Base-by-base conservation (phyloP, 2,329 filamentous ascomycete genomes). In the Didymella glomerata region DNA sequence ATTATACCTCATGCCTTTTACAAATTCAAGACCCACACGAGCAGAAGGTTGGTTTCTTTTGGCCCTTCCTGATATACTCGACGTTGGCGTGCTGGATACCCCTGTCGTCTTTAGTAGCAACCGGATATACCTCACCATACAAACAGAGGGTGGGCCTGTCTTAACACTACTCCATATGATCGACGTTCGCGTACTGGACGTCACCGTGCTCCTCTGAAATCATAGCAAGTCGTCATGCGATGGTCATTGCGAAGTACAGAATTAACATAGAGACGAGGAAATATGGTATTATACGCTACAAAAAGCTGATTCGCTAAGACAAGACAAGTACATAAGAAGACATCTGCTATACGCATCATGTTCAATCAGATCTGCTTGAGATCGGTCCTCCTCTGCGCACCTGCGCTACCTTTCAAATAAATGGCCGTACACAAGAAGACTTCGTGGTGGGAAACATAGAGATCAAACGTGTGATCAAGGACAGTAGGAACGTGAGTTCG, bases 381-480 rank as follows among this genome's bases (percentile, higher is more conserved):
- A 36, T 49, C 10, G 4, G n/a, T 58, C 49, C 55, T 48, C 55
- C 45, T 13, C 49, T 47, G 55, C 49, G 55, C 55, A 30, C 48
- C 44, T 8, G 51, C 55, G 55, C 55, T 45, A 45, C 44, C 49
- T 18, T 18, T 40, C 18, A 40, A 18, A 36, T 9, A 14, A 38
- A 46, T 47, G 59, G 59, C 54, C 59, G 59, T 60, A 63, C 56
- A 61, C 42, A 61, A 60, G 54, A 57, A 59, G 41, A 61, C 40
- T 49, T 60, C 56, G 61, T 57, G 57, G 46, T 52, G 18, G 27
- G 32, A 49, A 53, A 54, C 44, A 32, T 41, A 16, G 48, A 46
- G 32, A 25, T 48, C 41, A 10, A 54, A 58, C 32, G 42, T 47
- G 54, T 58, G 52, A 47, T 66, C 60, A 66, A 66, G 44, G 62